Conservation (phyloP, 148 eudicot species). For the Diospyros lotus region DNA sequence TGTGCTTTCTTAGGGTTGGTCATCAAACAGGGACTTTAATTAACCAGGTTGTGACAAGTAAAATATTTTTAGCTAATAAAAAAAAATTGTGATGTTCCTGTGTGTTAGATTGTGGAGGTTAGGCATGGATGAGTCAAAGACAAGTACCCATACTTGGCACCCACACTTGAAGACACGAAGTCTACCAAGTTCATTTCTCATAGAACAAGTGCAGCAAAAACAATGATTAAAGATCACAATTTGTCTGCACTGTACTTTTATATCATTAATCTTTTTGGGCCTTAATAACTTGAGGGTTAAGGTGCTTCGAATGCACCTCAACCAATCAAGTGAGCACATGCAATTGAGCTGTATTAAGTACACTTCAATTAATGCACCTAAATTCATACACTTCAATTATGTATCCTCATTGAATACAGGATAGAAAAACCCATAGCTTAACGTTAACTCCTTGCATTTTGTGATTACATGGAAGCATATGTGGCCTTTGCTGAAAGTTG, state of each 20-base stretch:
- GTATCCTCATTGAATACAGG: too few species aligned
- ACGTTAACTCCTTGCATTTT: neutral
- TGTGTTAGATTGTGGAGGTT: slow-evolving; percentile 1
- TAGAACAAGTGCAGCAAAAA: neutral
- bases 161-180: neutral
- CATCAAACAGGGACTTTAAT: neutral
- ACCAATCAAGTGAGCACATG: too few species aligned
- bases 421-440: too few species aligned
- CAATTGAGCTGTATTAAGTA: too few species aligned
- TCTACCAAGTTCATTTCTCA: neutral
- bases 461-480: slow-evolving; percentile 57
- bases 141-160: neutral
- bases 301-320: too few species aligned
- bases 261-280: too few species aligned
- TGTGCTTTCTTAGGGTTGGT: neutral
- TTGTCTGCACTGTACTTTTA: too few species aligned
- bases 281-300: too few species aligned
- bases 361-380: too few species aligned
- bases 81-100: neutral
- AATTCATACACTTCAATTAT: too few species aligned
- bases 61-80: neutral
- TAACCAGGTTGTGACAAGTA: neutral
- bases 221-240: neutral
- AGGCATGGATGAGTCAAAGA: neutral
- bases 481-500: slow-evolving; percentile 87